phyloP scores from a whole-genome alignment of 176 grass and related monocot species.

The Rhynchospora pubera region DNA sequence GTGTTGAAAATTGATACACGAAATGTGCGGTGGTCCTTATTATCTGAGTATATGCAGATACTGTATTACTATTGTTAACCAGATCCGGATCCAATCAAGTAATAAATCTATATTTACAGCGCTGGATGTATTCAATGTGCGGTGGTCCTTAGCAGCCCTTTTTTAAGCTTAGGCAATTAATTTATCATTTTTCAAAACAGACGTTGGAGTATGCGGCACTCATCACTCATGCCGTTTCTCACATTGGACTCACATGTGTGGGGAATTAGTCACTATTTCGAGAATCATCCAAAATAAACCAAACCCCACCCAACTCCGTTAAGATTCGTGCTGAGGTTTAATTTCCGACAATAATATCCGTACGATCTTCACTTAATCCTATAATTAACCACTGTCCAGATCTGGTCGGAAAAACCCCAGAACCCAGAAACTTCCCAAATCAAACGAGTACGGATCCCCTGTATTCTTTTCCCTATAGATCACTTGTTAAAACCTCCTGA shows the following conservation, averaged over 20 bases:
- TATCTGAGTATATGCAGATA: too few relatives aligned
- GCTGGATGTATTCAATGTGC: not conserved
- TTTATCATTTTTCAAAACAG: not conserved
- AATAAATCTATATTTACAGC: not conserved
- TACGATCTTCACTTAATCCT: not conserved
- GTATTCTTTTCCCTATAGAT: not conserved
- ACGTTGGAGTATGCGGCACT: not conserved
- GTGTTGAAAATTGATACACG: too few relatives aligned
- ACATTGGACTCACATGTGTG: not conserved
- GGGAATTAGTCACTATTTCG: not conserved
- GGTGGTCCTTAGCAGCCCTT: not conserved
- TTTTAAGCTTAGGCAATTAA: not conserved
- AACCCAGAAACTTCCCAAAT: constrained; percentile 30
- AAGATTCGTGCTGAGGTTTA: not conserved
- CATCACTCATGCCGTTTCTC: not conserved
- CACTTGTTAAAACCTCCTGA: too few relatives aligned
- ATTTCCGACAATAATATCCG: not conserved
- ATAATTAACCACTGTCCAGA: not conserved
- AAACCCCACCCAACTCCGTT: not conserved
- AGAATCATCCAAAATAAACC: not conserved
- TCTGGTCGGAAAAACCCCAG: not conserved
- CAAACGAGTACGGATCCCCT: not conserved
- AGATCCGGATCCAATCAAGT: not conserved
- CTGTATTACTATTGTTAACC: too few relatives aligned
- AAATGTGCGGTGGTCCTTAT: too few relatives aligned